Base-by-base conservation (phyloP, 1,284 basidiomycete species). In the Ganoderma sinense region DNA sequence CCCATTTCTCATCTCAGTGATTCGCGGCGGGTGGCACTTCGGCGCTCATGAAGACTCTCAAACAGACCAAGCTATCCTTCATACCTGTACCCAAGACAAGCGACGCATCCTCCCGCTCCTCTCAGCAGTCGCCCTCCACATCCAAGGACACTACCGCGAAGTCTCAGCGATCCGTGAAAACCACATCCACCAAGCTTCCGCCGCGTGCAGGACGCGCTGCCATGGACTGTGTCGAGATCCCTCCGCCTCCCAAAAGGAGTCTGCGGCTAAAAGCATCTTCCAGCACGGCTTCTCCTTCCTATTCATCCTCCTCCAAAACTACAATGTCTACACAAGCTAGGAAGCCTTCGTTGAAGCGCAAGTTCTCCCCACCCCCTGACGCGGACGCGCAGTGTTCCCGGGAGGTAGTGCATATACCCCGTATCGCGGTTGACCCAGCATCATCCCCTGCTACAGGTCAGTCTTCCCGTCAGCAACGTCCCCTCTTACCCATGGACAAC, bases 261-360 rank as follows among this genome's bases (percentile, higher is more conserved):
- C 36, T 56, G 2, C 69, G 69, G 14, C 26, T 59, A 0, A 62
- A 66, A 41, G 13, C 65, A 6, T 23, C 56, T 40, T 20, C 18
- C 41, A 14, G 62, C n/a, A 7, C 45, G 29, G 31, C 65, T n/a
- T 64, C 73, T 10, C 59, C 71, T 10, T 33, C 45, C 6, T 66
- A 68, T 39, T 29, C 68, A 4, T 23, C 69, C 0, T 29, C 66
- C 16, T 26, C 65, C 18, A 56, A 56, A 16, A 33, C n/a, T 4
- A 11, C 56, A 31, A 18, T 62, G 14, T 16, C 64, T 18, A 36
- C 66, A 16, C 41, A 69, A 39, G 7, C 69, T 18, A 58, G 64
- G 29, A 74, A 69, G 23, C 66, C 69, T 29, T 70, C 72, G 1
- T 51, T 71, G 43, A 79, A 79, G 51, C 75, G 78, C 51, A 77